phyloP scores from a whole-genome alignment of 345 rosid species.

The Pugionium cornutum region DNA sequence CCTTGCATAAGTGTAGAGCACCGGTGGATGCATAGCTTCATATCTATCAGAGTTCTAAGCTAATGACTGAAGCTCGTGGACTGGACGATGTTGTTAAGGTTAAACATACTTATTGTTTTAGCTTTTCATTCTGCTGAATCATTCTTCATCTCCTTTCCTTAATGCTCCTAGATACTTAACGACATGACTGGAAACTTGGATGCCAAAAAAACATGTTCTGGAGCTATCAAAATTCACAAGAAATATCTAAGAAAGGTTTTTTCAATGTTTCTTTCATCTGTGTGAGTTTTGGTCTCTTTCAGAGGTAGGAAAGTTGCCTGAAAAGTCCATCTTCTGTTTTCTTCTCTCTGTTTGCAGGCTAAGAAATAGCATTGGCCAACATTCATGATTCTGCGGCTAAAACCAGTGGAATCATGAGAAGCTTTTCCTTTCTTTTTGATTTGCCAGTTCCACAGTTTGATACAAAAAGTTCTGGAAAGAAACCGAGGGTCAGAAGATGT shows the following conservation, averaged over 20 bases:
- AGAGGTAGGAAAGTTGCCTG: background rate
- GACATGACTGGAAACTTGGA: conserved; percentile 88
- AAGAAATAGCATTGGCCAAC: conserved; percentile 46
- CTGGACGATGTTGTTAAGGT: conserved; percentile 96
- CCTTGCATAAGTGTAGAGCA: no score
- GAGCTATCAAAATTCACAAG: conserved; percentile 94
- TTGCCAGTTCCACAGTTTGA: no score
- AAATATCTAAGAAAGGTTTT: conserved; percentile 78
- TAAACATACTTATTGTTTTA: background rate
- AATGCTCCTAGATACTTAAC: conserved; percentile 64
- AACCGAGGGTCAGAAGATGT: no score
- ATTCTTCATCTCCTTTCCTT: background rate
- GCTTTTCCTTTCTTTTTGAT: no score
- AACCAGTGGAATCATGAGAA: background rate
- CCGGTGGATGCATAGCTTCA: no score
- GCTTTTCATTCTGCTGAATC: conserved; percentile 1
- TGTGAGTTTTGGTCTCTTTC: no score
- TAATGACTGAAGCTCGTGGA: conserved; percentile 84
- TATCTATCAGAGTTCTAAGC: no score
- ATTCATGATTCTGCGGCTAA: conserved; percentile 13
- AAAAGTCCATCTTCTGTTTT: conserved; percentile 7
- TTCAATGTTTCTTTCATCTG: conserved; percentile 13
- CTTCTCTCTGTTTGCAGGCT: conserved; percentile 34
- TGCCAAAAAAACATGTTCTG: conserved; percentile 85
- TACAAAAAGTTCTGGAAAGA: no score